Evolutionary conservation across 139 green algal genomes (phyloP).

Genomic region (Volvox reticuliferus): DNA sequence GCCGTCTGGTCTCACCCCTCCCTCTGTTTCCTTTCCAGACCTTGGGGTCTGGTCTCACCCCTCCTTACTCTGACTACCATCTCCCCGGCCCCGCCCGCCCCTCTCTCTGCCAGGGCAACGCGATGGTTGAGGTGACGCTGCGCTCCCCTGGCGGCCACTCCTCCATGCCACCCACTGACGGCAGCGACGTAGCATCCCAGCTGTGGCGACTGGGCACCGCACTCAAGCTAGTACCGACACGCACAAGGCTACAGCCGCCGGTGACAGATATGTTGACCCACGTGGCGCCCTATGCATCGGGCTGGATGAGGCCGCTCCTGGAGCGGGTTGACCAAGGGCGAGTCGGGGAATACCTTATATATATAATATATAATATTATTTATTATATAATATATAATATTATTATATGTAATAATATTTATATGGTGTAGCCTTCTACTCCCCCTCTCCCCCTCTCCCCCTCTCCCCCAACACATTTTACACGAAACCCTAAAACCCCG

Average conservation of each 20-base stretch:
- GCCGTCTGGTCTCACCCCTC: too few species aligned
- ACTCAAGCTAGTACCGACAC: not conserved
- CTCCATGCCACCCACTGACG: constrained; percentile 73
- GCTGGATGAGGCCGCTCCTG: constrained; percentile 27
- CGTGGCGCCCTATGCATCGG: constrained; percentile 52
- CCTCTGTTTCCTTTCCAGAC: too few species aligned
- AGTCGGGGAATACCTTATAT: not conserved
- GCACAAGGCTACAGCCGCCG: constrained; percentile 61
- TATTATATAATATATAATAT: too few species aligned
- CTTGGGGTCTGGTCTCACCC: too few species aligned
- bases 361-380: too few species aligned
- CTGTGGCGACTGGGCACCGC: not conserved
- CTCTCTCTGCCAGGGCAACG: constrained; percentile 12
- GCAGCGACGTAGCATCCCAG: constrained; percentile 47
- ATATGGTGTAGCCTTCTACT: too few species aligned
- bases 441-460: too few species aligned
- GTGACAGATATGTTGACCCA: constrained; percentile 68
- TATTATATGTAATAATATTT: too few species aligned
- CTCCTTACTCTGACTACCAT: too few species aligned
- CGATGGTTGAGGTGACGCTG: constrained; percentile 20
- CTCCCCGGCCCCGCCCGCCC: not conserved
- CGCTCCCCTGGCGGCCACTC: constrained; percentile 70
- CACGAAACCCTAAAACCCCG: too few species aligned
- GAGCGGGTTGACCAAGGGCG: not conserved
- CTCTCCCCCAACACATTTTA: too few species aligned